Conservation (phyloP, 2,329 filamentous ascomycete genomes). For the Neofusicoccum parvum region DNA sequence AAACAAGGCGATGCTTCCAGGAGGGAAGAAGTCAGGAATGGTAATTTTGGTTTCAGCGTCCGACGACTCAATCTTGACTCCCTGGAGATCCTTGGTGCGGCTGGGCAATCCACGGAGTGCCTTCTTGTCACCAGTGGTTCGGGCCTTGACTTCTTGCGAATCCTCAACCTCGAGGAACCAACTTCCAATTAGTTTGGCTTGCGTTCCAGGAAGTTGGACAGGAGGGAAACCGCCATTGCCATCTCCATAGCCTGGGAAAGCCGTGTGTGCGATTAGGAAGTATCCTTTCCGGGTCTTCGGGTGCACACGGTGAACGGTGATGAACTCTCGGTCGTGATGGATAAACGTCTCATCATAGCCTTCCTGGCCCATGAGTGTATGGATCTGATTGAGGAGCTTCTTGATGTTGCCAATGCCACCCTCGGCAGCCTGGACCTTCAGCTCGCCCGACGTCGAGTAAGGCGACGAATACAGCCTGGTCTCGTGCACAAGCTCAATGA, state of each 20-base stretch:
- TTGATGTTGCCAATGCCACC: slow-evolving; percentile 88
- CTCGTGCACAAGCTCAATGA: slow-evolving; percentile 92
- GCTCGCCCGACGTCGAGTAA: slow-evolving; percentile 61
- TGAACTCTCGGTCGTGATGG: slow-evolving; percentile 93
- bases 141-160: slow-evolving; percentile 67
- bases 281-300: slow-evolving; percentile 90
- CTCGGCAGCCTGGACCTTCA: slow-evolving; percentile 70
- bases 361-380: slow-evolving; percentile 92
- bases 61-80: slow-evolving; percentile 71
- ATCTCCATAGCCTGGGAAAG: slow-evolving; percentile 86
- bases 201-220: slow-evolving; percentile 79
- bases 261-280: slow-evolving; percentile 94
- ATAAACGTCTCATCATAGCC: slow-evolving; percentile 95
- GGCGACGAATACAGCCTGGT: slow-evolving; percentile 79
- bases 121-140: slow-evolving; percentile 68
- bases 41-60: slow-evolving; percentile 77
- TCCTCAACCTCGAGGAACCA: slow-evolving; percentile 91
- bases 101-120: slow-evolving; percentile 82
- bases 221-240: slow-evolving; percentile 79
- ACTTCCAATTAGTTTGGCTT: slow-evolving; percentile 81
- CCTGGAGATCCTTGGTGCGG: slow-evolving; percentile 72
- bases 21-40: slow-evolving; percentile 81
- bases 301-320: slow-evolving; percentile 94
- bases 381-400: slow-evolving; percentile 91
- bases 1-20: slow-evolving; percentile 91